Base-by-base conservation (phyloP, 2,329 filamentous ascomycete genomes). In the Colletotrichum orbiculare region DNA sequence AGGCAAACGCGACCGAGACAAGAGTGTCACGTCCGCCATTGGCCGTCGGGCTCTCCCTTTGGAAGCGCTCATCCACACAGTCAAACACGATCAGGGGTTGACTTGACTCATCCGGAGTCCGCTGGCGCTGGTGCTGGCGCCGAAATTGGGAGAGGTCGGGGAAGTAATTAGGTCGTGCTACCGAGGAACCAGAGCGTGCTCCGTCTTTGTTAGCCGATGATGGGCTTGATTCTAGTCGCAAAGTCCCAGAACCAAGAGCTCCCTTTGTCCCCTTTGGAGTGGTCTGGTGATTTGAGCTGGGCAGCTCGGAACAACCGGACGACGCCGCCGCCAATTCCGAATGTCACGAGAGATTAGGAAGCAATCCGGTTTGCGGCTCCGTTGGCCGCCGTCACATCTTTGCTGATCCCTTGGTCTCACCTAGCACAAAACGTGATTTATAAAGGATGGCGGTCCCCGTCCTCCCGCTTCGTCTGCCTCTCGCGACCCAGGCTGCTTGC, bases 331-430 rank as follows among this genome's bases (percentile, higher is more conserved):
- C 34, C 33, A 35, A 42, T 49, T 15, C 60, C 55, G 60, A 56
- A 37, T 25, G 60, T 55, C 49, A 50, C 34, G 43, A 55, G 56
- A 64, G 43, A 55, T 61, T 55, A 53, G 55, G 43, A 60, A 64
- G 49, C 56, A 64, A 54, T 39, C 45, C 57, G 50, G 56, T 64
- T 61, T 60, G 57, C 61, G 57, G 56, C 50, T 55, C 25, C 25
- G 25, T 25, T 25, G 25, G 25, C 25, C 25, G 25, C 50, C 50
- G 45, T 64, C 61, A 55, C 15, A 61, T 61, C 37, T 48, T 49
- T 52, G 50, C 60, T 53, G 43, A 55, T 55, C 42, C 8, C 38
- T 37, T 34, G 15, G 25, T 25, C 25, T 25, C 25, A 25, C 25
- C 3, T 25, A 5, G 25, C 25, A 46, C 17, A 46, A 10, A 34